phyloP scores from a whole-genome alignment of 768 basidiomycete genomes.

The Boletus reticuloceps region DNA sequence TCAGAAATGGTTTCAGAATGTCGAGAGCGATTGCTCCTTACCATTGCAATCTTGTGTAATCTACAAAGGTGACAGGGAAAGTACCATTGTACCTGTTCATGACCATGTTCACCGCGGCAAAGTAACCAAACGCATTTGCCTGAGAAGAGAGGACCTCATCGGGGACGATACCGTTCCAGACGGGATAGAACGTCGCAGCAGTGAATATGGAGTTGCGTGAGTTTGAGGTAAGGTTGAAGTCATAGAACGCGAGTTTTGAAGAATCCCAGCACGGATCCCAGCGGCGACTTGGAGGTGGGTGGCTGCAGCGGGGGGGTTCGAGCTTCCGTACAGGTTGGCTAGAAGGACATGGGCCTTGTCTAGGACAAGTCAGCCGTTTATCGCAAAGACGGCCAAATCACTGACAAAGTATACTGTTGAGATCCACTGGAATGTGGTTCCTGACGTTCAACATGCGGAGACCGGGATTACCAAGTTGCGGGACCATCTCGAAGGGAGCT shows the following conservation, averaged over 20 bases:
- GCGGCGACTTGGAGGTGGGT: constrained; percentile 57
- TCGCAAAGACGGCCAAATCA: constrained; percentile 78
- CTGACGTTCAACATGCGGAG: constrained; percentile 71
- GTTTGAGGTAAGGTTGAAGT: constrained; percentile 76
- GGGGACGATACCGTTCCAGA: constrained; percentile 87
- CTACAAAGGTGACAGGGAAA: constrained; percentile 70
- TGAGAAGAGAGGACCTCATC: constrained; percentile 54
- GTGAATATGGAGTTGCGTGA: constrained; percentile 64
- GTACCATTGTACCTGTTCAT: constrained; percentile 87
- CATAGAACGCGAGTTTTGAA: constrained; percentile 83
- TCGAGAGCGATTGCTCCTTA: too few species aligned
- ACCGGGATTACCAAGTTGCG: constrained; percentile 45
- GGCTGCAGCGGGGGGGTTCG: constrained; percentile 41
- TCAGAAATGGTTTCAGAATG: too few species aligned
- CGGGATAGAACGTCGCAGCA: constrained; percentile 78
- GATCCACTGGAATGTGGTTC: constrained; percentile 66
- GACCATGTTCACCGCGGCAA: constrained; percentile 57
- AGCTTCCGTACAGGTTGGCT: constrained; percentile 55
- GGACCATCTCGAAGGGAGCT: constrained; percentile 42
- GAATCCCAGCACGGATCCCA: constrained; percentile 48
- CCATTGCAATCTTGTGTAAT: constrained; percentile 12
- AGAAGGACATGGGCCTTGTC: constrained; percentile 64
- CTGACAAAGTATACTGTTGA: constrained; percentile 86
- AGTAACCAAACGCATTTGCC: constrained; percentile 65
- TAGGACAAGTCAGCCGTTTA: constrained; percentile 52